Conservation (phyloP, 192 early-diverging fungal genomes). For the Coemansia sp. region DNA sequence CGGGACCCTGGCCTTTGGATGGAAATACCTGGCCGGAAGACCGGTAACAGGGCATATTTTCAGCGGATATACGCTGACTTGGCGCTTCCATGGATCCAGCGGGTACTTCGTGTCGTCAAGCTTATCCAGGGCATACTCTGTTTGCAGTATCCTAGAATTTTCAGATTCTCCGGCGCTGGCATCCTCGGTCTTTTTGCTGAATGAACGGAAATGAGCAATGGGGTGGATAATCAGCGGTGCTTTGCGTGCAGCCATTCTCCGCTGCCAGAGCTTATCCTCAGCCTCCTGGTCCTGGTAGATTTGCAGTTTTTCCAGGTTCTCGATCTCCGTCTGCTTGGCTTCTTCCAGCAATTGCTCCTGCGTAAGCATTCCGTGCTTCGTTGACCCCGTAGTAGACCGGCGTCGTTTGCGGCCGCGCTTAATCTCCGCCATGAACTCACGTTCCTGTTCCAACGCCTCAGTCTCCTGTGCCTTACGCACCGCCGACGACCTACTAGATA, state of each 20-base stretch:
- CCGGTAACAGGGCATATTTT: conserved; percentile 46
- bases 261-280: conserved; percentile 34
- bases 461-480: conserved; percentile 49
- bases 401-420: conserved; percentile 23
- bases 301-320: conserved; percentile 35
- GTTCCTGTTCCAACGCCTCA: conserved; percentile 30
- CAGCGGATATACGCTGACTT: conserved; percentile 16
- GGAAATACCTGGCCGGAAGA: conserved; percentile 44
- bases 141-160: not conserved
- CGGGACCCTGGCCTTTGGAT: conserved; percentile 44
- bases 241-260: conserved; percentile 24
- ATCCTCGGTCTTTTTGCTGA: not conserved
- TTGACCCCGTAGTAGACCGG: not conserved
- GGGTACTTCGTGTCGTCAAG: conserved; percentile 34
- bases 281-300: conserved; percentile 42
- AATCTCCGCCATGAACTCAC: conserved; percentile 25
- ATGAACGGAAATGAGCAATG: conserved; percentile 39
- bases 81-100: conserved; percentile 30
- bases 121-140: conserved; percentile 27
- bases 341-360: conserved; percentile 53
- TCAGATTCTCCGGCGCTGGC: not conserved
- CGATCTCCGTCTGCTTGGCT: conserved; percentile 42
- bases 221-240: conserved; percentile 45
- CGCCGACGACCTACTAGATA: conserved; percentile 41
- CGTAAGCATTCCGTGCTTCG: conserved; percentile 16